Percentiles rank a stretch among this genome's conserved stretches.
These are phyloP conservation scores for Eucalyptus caleyi DNA, from an alignment of 345 rosid genomes.

Conservation along the genomic window DNA sequence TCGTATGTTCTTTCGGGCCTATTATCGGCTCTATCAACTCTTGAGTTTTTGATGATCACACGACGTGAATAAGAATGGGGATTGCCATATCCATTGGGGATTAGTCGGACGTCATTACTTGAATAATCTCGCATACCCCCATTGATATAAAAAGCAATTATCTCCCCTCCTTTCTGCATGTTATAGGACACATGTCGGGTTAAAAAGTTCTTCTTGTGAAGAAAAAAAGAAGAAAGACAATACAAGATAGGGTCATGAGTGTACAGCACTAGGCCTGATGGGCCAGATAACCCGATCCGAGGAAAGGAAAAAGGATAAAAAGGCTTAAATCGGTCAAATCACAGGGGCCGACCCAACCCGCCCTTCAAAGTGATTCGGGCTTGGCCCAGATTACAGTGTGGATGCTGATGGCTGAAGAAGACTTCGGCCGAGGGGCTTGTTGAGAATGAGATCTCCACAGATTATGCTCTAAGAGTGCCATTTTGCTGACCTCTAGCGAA, in stretches of 20 bases:
- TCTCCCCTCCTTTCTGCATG: background rate
- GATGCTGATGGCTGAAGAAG: background rate
- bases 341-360: background rate
- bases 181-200: background rate
- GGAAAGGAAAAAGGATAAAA: background rate
- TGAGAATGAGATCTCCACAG: background rate
- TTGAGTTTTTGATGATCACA: background rate
- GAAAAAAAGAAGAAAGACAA: background rate
- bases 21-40: accelerated
- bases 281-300: background rate
- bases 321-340: background rate
- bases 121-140: background rate
- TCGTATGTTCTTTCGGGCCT: accelerated
- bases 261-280: background rate
- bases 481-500: background rate
- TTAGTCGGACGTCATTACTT: background rate
- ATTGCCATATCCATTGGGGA: background rate
- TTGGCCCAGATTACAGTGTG: background rate
- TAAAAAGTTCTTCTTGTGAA: background rate
- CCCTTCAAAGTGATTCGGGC: background rate
- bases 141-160: background rate
- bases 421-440: background rate
- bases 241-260: background rate
- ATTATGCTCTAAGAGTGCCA: background rate
- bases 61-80: accelerated